Conservation (phyloP, 345 rosid genomes). For the Cardamine occulta region DNA sequence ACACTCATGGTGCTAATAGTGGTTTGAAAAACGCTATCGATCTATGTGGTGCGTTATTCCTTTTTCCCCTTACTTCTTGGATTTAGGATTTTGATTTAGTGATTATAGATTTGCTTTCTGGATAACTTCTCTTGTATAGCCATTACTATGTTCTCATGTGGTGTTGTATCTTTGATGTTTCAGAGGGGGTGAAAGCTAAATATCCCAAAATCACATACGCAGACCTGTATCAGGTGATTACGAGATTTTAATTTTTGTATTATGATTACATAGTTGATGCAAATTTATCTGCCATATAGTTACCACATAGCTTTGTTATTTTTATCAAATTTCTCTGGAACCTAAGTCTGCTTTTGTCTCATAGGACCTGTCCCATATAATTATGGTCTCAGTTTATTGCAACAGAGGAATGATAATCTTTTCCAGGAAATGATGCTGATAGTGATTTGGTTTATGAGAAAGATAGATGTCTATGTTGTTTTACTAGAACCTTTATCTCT, state of each 20-base stretch:
- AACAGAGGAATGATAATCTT: not conserved
- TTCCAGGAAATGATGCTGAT: not conserved
- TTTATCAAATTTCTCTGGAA: not conserved
- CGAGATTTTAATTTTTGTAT: not conserved
- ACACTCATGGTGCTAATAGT: conserved; percentile 67
- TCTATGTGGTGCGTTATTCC: conserved; percentile 63
- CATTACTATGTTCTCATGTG: not conserved
- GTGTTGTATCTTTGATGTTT: conserved; percentile 30
- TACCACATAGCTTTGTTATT: not conserved
- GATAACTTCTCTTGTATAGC: not conserved
- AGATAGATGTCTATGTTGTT: not conserved
- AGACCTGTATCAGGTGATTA: conserved; percentile 52
- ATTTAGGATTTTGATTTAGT: conserved; percentile 2
- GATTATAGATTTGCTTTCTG: conserved; percentile 8
- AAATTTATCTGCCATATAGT: not conserved
- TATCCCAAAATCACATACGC: conserved; percentile 83
- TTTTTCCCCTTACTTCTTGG: not conserved
- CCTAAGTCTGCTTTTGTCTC: not conserved
- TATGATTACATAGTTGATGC: not conserved
- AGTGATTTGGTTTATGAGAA: not conserved
- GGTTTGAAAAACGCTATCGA: conserved; percentile 84
- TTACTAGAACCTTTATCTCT: not conserved
- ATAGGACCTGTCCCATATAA: not conserved
- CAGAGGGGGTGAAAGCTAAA: conserved; percentile 84
- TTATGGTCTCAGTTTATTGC: not conserved